phyloP scores from a whole-genome alignment of 2,329 filamentous ascomycete genomes.

The Colletotrichum scovillei region DNA sequence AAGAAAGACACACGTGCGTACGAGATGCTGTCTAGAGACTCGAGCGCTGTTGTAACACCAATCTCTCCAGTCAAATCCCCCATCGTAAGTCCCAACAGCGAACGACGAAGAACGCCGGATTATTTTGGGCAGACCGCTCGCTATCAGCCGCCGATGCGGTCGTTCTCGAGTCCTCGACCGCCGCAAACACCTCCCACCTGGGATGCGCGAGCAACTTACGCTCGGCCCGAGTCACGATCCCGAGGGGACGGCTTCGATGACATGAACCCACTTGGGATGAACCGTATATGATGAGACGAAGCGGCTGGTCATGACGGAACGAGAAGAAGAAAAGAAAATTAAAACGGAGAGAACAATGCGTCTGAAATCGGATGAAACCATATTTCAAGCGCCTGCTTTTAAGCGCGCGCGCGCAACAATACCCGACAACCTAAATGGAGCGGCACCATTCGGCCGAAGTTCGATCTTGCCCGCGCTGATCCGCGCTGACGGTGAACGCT shows the following conservation, averaged over 20 bases:
- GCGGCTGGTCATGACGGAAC: not conserved
- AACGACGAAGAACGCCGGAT: constrained; percentile 63
- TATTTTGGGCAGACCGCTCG: constrained; percentile 66
- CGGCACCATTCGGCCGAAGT: constrained; percentile 17
- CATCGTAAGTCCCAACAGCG: constrained; percentile 43
- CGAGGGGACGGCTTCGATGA: constrained; percentile 47
- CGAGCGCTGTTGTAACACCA: constrained; percentile 65
- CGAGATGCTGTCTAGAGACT: constrained; percentile 79
- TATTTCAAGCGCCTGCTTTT: not conserved
- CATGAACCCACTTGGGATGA: constrained; percentile 68
- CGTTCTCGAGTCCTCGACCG: constrained; percentile 66
- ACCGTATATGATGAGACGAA: constrained; percentile 57
- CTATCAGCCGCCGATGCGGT: constrained; percentile 65
- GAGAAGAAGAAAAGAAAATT: constrained; percentile 9
- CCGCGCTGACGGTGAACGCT: constrained; percentile 2
- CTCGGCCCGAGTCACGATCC: constrained; percentile 41
- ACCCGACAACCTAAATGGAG: not conserved
- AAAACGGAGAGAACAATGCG: constrained; percentile 2
- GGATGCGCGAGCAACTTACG: constrained; percentile 56
- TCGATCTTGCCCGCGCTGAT: not conserved
- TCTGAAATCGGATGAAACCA: not conserved
- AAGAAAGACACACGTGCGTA: constrained; percentile 77
- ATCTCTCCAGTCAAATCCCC: constrained; percentile 52
- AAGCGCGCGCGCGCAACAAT: constrained; percentile 1
- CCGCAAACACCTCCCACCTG: constrained; percentile 53